phyloP scores from a whole-genome alignment of 2,329 filamentous ascomycete species.

The Bipolaris gigantea region DNA sequence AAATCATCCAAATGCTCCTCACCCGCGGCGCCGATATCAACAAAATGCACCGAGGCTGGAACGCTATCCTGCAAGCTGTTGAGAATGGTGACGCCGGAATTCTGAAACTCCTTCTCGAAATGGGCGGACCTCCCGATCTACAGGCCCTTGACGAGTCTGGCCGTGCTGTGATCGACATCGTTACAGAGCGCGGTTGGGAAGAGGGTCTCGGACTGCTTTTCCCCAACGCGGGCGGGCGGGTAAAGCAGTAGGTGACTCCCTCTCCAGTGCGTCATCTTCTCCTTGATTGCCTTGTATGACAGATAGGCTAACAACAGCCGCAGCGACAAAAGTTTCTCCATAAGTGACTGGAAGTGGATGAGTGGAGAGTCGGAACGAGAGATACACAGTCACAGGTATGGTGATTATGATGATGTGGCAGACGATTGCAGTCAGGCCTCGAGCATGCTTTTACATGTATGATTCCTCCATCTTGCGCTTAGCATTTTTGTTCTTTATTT shows the following conservation, averaged over 20 bases:
- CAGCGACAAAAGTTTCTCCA: conserved; percentile 14
- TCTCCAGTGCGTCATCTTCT: not conserved
- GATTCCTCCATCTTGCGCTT: not conserved
- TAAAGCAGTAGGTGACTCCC: conserved; percentile 34
- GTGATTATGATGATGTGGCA: conserved; percentile 7
- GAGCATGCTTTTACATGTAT: conserved; percentile 8
- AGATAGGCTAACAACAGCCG: conserved; percentile 2
- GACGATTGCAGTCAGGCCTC: conserved; percentile 15
- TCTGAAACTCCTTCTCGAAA: conserved; percentile 39
- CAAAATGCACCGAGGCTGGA: conserved; percentile 50
- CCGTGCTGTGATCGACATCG: conserved; percentile 37
- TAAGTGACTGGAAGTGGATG: conserved; percentile 19
- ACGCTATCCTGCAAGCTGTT: conserved; percentile 40
- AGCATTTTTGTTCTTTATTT: not conserved
- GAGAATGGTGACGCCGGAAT: conserved; percentile 42
- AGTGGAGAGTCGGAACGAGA: conserved; percentile 7
- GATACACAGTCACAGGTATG: not conserved
- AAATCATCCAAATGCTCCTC: conserved; percentile 65
- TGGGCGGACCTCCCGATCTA: conserved; percentile 38
- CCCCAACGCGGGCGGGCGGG: conserved; percentile 25
- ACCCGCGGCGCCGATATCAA: conserved; percentile 68
- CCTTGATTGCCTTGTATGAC: not conserved
- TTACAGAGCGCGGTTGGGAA: conserved; percentile 43
- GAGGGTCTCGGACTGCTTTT: conserved; percentile 40
- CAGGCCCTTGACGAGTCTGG: conserved; percentile 36